phyloP scores from a whole-genome alignment of 139 green algal genomes.

The Chlorella sorokiniana region DNA sequence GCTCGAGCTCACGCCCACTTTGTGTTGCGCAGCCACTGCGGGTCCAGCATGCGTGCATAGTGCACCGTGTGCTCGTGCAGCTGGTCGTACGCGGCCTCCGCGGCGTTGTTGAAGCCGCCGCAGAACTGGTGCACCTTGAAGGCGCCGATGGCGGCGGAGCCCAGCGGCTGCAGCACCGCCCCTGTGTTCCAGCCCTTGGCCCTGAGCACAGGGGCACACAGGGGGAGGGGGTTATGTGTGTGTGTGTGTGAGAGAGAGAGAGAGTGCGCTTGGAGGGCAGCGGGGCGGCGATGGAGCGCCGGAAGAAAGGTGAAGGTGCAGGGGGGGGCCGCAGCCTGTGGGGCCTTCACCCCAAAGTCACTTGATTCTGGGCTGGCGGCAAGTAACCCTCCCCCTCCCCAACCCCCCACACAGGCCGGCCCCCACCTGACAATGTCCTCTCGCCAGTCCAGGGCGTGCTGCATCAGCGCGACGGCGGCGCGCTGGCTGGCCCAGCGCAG shows the following conservation, averaged over 20 bases:
- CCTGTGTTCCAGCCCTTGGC: slow-evolving; percentile 41
- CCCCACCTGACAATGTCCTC: slow-evolving; percentile 12
- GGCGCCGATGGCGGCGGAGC: slow-evolving; percentile 35
- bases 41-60: slow-evolving; percentile 54
- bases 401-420: background rate
- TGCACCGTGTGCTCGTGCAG: slow-evolving; percentile 48
- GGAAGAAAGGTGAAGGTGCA: too few species aligned
- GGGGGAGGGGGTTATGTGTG: background rate
- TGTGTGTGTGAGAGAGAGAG: background rate
- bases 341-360: too few species aligned
- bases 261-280: background rate
- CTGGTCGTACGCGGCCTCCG: slow-evolving; percentile 21
- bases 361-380: too few species aligned
- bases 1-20: slow-evolving; percentile 34
- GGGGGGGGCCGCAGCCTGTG: too few species aligned
- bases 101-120: slow-evolving; percentile 47
- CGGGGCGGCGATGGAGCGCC: background rate
- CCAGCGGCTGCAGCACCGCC: slow-evolving; percentile 47
- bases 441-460: slow-evolving; percentile 16
- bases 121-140: slow-evolving; percentile 63
- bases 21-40: slow-evolving; percentile 47
- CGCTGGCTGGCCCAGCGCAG: slow-evolving; percentile 43
- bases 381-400: background rate
- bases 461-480: slow-evolving; percentile 48
- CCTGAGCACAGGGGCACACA: slow-evolving; percentile 29